Base-by-base conservation (phyloP, 352 stramenopile species). In the Pythium plurisporium region DNA sequence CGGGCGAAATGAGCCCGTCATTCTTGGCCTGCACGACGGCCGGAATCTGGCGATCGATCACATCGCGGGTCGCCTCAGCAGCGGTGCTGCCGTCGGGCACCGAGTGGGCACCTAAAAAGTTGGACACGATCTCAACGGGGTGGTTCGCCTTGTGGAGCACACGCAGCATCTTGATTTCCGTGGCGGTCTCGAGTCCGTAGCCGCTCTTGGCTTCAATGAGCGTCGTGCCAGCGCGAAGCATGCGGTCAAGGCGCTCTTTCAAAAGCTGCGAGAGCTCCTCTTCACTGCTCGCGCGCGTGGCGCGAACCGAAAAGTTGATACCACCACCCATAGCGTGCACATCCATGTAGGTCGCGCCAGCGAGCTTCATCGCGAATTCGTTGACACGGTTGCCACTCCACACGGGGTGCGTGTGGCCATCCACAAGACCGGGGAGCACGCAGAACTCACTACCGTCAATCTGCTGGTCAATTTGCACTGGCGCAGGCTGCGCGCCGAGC, bases 291-390 rank as follows among this genome's bases (percentile, higher is more conserved):
- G 71, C 60, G 15, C 77, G 76, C 6, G 79, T 92, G 30, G 76
- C 67, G n/a, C 80, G 79, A 52, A 94, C 84, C 0, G 84, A 89
- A 55, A 74, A 82, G 64, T 89, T 85, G 62, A 94, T 94, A 14
- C 84, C 81, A 9, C 84, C 84, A 20, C 84, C 84, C 42, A 70
- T 85, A 23, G 78, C 75, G 45, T 91, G 82, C 25, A 91, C 73
- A 27, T 93, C 78, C 84, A 94, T 91, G 69, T 94, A 94, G 7
- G 82, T 91, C 19, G 84, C 84, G 14, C 84, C 82, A 8, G 81
- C 79, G 25, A 94, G 71, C 72, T 94, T 94, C 81, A 94, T 91
- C 43, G 79, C 81, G 43, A 91, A 94, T 67, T 94, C 84, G 43
- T 84, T 74, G n/a, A 91, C 82, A 61, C 84, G 84, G 67, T 82